Conservation (phyloP, 306 rosid species). For the Leucaena leucocephala region DNA sequence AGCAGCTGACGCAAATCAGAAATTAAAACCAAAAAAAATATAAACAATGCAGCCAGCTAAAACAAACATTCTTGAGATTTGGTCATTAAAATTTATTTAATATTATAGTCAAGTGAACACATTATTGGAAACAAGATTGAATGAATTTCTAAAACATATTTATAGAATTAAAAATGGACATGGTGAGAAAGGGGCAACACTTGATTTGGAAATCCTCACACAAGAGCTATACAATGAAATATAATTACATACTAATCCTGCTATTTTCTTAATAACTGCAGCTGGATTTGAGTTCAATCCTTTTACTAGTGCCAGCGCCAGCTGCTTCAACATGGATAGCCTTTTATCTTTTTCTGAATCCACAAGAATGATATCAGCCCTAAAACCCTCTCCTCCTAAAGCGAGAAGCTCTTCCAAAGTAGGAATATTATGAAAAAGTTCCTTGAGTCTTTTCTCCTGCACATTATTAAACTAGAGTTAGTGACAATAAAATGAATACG, state of each 20-base stretch:
- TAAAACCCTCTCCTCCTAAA: slow-evolving; percentile 77
- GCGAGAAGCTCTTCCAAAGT: slow-evolving; percentile 85
- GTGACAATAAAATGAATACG: slow-evolving; percentile 14
- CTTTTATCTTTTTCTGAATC: slow-evolving; percentile 88
- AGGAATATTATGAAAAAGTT: slow-evolving; percentile 81
- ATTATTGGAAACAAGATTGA: slow-evolving; percentile 22
- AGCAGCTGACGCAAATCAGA: slow-evolving; percentile 23
- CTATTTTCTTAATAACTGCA: slow-evolving; percentile 92
- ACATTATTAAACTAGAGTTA: slow-evolving; percentile 23
- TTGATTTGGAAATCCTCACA: slow-evolving; percentile 4
- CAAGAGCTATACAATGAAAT: slow-evolving; percentile 5
- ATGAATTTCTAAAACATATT: slow-evolving; percentile 17
- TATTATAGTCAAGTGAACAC: slow-evolving; percentile 14
- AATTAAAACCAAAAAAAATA: neutral
- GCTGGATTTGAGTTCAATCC: slow-evolving; percentile 91
- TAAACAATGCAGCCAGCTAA: slow-evolving; percentile 12
- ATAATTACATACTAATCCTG: slow-evolving; percentile 69
- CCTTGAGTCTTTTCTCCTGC: slow-evolving; percentile 92
- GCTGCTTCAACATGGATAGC: slow-evolving; percentile 89
- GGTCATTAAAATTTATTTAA: slow-evolving; percentile 6
- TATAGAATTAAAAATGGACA: slow-evolving; percentile 6
- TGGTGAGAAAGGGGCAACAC: slow-evolving; percentile 22
- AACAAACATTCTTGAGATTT: slow-evolving; percentile 22
- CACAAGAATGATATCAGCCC: slow-evolving; percentile 86
- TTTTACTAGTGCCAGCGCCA: slow-evolving; percentile 76